These are phyloP conservation scores for Saussurea involucrata DNA, from an alignment of 129 eudicot genomes.

Conservation along the genomic window DNA sequence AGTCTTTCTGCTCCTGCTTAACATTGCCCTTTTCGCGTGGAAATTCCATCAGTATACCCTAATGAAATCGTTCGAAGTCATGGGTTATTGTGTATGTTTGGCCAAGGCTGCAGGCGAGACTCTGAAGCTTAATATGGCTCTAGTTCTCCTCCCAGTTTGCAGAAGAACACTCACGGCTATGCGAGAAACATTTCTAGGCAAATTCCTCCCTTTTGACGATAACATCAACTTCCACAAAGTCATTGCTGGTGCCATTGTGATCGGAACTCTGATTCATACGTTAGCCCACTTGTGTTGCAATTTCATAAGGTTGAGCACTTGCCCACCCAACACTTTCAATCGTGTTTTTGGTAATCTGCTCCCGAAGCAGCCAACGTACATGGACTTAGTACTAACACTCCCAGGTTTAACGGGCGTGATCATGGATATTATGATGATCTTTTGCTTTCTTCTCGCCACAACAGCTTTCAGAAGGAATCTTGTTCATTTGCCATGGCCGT, in stretches of 20 bases:
- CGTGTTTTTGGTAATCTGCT: constrained; percentile 48
- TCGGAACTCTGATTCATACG: constrained; percentile 33
- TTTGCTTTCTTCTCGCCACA: constrained; percentile 73
- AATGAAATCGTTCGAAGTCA: constrained; percentile 40
- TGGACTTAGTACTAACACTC: constrained; percentile 37
- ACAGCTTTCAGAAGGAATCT: constrained; percentile 86
- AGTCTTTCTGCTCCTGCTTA: constrained; percentile 38
- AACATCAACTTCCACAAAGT: constrained; percentile 56
- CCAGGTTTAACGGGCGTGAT: constrained; percentile 69
- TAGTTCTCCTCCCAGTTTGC: constrained; percentile 63
- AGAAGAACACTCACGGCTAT: constrained; percentile 56
- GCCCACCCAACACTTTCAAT: constrained; percentile 36
- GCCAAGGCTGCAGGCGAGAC: constrained; percentile 75
- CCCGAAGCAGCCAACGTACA: constrained; percentile 56
- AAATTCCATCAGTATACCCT: constrained; percentile 41
- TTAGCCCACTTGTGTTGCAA: constrained; percentile 40
- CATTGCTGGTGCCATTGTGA: constrained; percentile 41
- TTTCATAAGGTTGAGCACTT: constrained; percentile 33
- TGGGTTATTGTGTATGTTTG: constrained; percentile 64
- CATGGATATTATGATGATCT: constrained; percentile 67
- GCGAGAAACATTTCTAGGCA: constrained; percentile 46
- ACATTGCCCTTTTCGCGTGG: constrained; percentile 56
- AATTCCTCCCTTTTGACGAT: constrained; percentile 53
- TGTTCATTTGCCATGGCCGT: constrained; percentile 66
- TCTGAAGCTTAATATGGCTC: constrained; percentile 69